Base-by-base conservation (phyloP, 106 monocot genomes). In the Triglochin maritima region DNA sequence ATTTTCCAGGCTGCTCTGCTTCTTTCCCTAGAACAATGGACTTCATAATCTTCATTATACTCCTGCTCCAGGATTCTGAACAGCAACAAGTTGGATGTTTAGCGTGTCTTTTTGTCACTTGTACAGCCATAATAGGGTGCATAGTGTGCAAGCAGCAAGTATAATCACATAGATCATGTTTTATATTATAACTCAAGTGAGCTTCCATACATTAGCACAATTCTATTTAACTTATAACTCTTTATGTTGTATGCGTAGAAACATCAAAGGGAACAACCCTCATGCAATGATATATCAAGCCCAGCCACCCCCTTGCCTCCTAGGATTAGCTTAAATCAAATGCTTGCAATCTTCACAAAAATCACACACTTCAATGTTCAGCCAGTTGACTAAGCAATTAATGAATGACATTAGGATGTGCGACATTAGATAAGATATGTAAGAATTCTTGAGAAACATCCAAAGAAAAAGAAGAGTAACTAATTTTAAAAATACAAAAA, bases 1-100 rank as follows among this genome's bases (percentile, higher is more conserved):
- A 83, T 81, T 82, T 88, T 78, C 88, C 83, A 86, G 3, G 90
- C 95, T 46, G 76, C 79, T 48, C 83, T 80, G 67, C 95, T 95
- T 67, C 95, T 90, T 72, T 95, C 95, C 80, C 95, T 95, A 47
- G 95, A 95, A 59, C 95, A 95, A 81, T 95, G 95, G 15, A 95
- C 77, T 74, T 87, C 85, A 79, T 79, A 73, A 70, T 62, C 81
- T 6, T 63, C 63, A 44, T 57, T 49, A 81, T 60, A 60, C 68
- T 86, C 76, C 65, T 82, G 83, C 60, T 74, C 72, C 64, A 81
- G 63, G 62, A 70, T 69, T 77, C 92, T 92, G 77, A 72, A 67
- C 9, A 72, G 41, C 41, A 72, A 16, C 12, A 9, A 44, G 46
- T 2, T 8, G 4, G 6, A 61, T 29, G 29, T 29, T 29, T 29